Base-by-base conservation (phyloP, 257 asterid genomes). In the Mentha longifolia region DNA sequence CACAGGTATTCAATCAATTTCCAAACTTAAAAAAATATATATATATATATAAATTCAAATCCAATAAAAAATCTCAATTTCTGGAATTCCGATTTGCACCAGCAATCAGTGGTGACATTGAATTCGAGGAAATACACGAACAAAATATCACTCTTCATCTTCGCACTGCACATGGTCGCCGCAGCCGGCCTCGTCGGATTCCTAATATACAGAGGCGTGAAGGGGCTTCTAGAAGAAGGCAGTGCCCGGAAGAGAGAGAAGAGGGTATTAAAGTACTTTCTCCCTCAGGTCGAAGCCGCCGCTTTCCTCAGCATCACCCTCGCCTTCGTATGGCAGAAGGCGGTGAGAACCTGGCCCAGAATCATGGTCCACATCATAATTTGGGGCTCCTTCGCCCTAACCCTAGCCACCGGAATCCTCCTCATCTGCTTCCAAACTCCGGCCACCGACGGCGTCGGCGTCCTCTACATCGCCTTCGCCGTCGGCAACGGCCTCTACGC, bases 201-300 rank as follows among this genome's bases (percentile, higher is more conserved):
- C 77, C 81, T 92, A 73, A 83, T 95, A 63, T 92, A 75, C 68
- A 89, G 82, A 52, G 98, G 96, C 1, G 83, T 95, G 12, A 83
- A 86, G 79, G 97, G 89, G 22, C 74, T 94, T 22, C 4, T 94
- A 4, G 65, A 79, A 78, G 89, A 76, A 69, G 96, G 99, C 33
- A 71, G 64, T 13, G 74, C 80, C 12, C 78, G 62, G 30, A 78
- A 81, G 61, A 69, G 52, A 28, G 99, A 92, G 65, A 78, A 75
- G 69, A 85, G 83, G 73, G 60, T 88, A 16, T 49, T 95, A 69
- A 84, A 59, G 78, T 79, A 86, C 74, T 95, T 95, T 45, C 81
- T 95, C 3, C 99, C 99, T 37, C 99, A 95, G 55, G 89, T 92
- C 25, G 97, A 89, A 78, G 98, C 87, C 47, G 96, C 97, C 3